A percentile compares a stretch with the other conserved stretches of the same genome.
Conservation (phyloP, 495 filamentous ascomycete genomes). For the Aspergillus affinis region DNA sequence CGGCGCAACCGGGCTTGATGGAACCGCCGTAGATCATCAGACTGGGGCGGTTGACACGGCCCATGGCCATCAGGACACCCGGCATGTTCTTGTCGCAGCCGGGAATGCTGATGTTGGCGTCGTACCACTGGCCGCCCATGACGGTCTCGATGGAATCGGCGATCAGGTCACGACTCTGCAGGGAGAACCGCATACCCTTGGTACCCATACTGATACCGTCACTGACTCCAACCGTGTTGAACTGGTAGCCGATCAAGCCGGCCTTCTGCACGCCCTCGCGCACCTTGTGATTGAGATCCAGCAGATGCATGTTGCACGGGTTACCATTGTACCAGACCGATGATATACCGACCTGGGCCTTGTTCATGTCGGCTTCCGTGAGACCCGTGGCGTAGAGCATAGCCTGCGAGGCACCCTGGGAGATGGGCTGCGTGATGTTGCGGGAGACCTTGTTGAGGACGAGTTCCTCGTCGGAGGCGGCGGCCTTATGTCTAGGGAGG, state of each 20-base stretch:
- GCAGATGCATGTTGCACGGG: conserved; percentile 98
- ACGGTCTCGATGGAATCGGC: conserved; percentile 98
- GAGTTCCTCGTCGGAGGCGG: conserved; percentile 30
- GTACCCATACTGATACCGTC: conserved; percentile 60
- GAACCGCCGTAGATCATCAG: conserved; percentile 97
- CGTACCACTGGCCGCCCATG: conserved; percentile 99
- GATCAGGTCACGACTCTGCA: conserved; percentile 94
- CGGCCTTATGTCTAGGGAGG: conserved; percentile 41
- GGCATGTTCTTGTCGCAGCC: conserved; percentile 99
- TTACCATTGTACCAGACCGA: conserved; percentile 89
- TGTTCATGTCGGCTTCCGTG: conserved; percentile 79
- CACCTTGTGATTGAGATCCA: conserved; percentile 81
- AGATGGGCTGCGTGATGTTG: conserved; percentile 88
- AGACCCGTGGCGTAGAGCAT: conserved; percentile 97
- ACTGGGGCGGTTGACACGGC: conserved; percentile 85
- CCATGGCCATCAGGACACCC: conserved; percentile 97
- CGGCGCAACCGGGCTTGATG: conserved; percentile 85
- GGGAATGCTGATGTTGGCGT: conserved; percentile 97
- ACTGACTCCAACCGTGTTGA: conserved; percentile 97
- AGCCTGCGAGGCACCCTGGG: conserved; percentile 96
- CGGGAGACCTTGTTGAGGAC: conserved; percentile 78
- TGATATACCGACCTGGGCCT: conserved; percentile 95
- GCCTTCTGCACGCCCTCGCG: conserved; percentile 81
- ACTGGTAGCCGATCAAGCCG: conserved; percentile 81
- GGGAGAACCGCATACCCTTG: conserved; percentile 83